Evolutionary conservation across 129 eudicot species (phyloP), one percentile per base, ranked within the genome.

Genomic region (Centrapalus pauciflorus): DNA sequence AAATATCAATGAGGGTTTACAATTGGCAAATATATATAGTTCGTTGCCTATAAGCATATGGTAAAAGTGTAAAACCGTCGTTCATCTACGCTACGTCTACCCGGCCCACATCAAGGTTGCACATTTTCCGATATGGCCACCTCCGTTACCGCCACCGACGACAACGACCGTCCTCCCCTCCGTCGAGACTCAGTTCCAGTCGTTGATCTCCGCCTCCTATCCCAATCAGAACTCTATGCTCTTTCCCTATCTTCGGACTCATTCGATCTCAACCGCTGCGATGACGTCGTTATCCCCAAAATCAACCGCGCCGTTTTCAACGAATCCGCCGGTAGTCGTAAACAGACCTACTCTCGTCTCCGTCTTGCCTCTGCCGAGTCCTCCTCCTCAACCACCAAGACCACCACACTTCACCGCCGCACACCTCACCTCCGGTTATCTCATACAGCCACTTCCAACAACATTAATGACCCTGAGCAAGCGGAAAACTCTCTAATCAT

Each of bases 331-430:
- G 96, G 92, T 2, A 81, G 92, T 63, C 89, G 96, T 4, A 86
- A 86, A 66, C 98, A 93, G 38, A 93, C 96, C 59, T 93, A 77
- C 80, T 88, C 98, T 8, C 96, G 89, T 61, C 77, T 88, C 81
- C 95, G 96, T 37, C 89, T 85, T 21, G 83, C 96, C 23, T 84
- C 89, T 5, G 67, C 90, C 4, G 54, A 74, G 4, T 57, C 77
- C 34, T 52, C 69, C 34, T 11, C 67, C 63, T 27, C 78, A 28
- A 20, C 73, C 41, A 56, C 71, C 48, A 72, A 74, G 19, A 55
- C 79, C 61, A 64, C 83, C 77, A 55, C 89, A 0, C 85, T 88
- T 5, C 90, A 79, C 55, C 85, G 81, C 23, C 86, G 88, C 35
- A 74, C 73, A 6, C 73, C 66, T 26, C 79, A 66, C 67, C 79